Evolutionary conservation across 2,329 filamentous ascomycete species (phyloP).

Genomic region (Colletotrichum lini): DNA sequence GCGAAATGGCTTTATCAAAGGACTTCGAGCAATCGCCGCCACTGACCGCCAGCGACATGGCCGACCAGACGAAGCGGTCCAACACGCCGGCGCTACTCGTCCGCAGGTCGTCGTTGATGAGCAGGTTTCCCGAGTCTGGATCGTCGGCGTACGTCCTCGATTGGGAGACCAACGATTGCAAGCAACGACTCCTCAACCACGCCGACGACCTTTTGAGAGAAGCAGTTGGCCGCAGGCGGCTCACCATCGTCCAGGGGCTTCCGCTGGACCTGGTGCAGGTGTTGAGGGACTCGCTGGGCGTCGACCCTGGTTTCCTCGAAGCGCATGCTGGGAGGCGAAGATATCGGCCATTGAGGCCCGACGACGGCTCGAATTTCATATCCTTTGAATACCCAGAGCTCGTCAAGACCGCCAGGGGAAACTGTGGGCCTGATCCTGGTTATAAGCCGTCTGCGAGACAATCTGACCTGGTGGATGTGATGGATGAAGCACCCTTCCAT

Average conservation of each 20-base stretch:
- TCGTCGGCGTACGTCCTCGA: constrained; percentile 40
- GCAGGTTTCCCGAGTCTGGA: constrained; percentile 34
- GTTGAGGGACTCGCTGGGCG: constrained; percentile 44
- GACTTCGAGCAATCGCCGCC: constrained; percentile 35
- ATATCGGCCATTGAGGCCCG: constrained; percentile 45
- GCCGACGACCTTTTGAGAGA: constrained; percentile 37
- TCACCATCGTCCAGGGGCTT: constrained; percentile 38
- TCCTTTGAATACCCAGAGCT: constrained; percentile 53
- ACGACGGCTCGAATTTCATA: constrained; percentile 33
- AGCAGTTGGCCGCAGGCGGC: constrained; percentile 37
- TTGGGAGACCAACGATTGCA: constrained; percentile 34
- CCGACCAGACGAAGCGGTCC: constrained; percentile 37
- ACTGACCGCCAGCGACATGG: constrained; percentile 29
- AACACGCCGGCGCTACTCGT: constrained; percentile 38
- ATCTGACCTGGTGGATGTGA: constrained; percentile 43
- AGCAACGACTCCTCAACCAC: constrained; percentile 33
- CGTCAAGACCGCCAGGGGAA: constrained; percentile 32
- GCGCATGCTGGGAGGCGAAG: constrained; percentile 48
- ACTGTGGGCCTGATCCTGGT: constrained; percentile 10
- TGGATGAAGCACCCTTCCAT: constrained; percentile 42
- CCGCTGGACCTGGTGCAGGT: constrained; percentile 42
- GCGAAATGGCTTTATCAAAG: constrained; percentile 22
- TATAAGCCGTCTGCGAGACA: constrained; percentile 22
- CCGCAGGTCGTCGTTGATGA: constrained; percentile 34
- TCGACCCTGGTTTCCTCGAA: constrained; percentile 51